These are phyloP conservation scores for Escovopsis sp. DNA, from an alignment of 2,329 filamentous ascomycete species.

Conservation along the genomic window DNA sequence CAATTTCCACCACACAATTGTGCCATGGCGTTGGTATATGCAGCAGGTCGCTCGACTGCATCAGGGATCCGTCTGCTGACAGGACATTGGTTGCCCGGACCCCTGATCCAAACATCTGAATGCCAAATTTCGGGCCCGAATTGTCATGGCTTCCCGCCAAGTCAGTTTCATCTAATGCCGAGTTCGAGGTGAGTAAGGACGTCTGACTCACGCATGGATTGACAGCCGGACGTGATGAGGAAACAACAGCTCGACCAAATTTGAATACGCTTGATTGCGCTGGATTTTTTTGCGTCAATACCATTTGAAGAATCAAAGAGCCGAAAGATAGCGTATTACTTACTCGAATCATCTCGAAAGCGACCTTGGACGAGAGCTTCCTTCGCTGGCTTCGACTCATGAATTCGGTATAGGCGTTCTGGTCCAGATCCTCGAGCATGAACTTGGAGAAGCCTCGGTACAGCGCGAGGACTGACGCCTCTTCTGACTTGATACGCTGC, in stretches of 20 bases:
- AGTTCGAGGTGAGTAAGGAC: background rate
- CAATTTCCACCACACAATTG: conserved; percentile 21
- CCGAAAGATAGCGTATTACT: background rate
- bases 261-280: conserved; percentile 32
- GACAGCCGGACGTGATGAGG: conserved; percentile 30
- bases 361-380: conserved; percentile 15
- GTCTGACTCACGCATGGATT: conserved; percentile 25
- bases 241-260: conserved; percentile 28
- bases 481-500: conserved; percentile 13
- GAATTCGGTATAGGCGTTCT: conserved; percentile 10
- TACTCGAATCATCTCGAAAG: conserved; percentile 20
- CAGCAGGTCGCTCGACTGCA: conserved; percentile 11
- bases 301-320: background rate
- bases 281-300: conserved; percentile 1
- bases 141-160: conserved; percentile 17
- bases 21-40: conserved; percentile 28
- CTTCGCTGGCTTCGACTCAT: conserved; percentile 14
- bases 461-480: conserved; percentile 26
- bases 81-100: conserved; percentile 18
- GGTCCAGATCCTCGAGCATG: conserved; percentile 23
- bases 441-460: conserved; percentile 49
- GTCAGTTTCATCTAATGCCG: background rate
- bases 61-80: conserved; percentile 9
- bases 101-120: conserved; percentile 20
- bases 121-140: conserved; percentile 26